Evolutionary conservation across 257 asterid genomes (phyloP).

Genomic region (Henckelia pumila): DNA sequence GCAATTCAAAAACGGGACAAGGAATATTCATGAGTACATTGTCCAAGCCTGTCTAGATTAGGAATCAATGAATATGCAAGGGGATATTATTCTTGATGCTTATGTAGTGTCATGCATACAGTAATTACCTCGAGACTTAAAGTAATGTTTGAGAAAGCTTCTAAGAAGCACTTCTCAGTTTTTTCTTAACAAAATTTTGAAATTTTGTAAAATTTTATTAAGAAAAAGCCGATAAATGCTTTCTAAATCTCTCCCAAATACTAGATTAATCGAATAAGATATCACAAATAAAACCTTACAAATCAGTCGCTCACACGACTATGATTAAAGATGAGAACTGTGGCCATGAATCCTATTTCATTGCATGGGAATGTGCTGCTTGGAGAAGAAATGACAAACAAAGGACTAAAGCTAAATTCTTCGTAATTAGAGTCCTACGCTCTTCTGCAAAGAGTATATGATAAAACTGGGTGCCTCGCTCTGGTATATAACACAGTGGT

Average conservation of each 20-base stretch:
- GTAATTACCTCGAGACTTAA: constrained; percentile 30
- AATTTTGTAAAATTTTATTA: too few relatives aligned
- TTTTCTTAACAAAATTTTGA: too few relatives aligned
- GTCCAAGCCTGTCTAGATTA: constrained; percentile 27
- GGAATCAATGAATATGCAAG: constrained; percentile 26
- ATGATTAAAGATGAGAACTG: constrained; percentile 20
- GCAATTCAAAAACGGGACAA: constrained; percentile 1
- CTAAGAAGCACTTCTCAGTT: too few relatives aligned
- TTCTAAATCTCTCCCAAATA: too few relatives aligned
- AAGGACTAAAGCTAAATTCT: constrained; percentile 33
- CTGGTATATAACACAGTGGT: constrained; percentile 23
- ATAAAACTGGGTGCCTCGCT: constrained; percentile 27
- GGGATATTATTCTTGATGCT: constrained; percentile 44
- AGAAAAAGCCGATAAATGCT: too few relatives aligned
- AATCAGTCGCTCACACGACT: constrained; percentile 30
- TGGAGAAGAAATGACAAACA: constrained; percentile 33
- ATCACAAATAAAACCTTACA: too few relatives aligned
- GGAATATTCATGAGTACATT: constrained; percentile 34
- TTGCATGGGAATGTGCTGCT: constrained; percentile 32
- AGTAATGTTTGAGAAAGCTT: too few relatives aligned
- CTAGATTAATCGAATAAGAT: too few relatives aligned
- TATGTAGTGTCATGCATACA: constrained; percentile 35
- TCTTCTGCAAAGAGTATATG: constrained; percentile 32
- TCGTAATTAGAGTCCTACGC: constrained; percentile 27
- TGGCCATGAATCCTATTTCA: constrained; percentile 24